Evolutionary conservation across 225 moss, liverwort and hornwort genomes (phyloP), one percentile per base, ranked within the genome.

Genomic region (Straminergon stramineum): DNA sequence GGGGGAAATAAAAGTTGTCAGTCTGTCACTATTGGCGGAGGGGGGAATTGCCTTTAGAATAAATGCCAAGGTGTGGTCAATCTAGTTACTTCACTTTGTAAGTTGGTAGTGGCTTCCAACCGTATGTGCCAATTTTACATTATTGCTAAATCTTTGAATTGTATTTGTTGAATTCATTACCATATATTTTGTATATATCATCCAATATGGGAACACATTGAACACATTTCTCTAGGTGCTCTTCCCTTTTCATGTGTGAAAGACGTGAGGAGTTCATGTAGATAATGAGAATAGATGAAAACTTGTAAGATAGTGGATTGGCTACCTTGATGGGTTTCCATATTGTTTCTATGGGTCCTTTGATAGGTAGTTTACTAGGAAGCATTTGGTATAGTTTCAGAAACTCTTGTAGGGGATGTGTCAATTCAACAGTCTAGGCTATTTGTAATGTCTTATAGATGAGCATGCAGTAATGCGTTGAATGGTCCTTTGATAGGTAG

Each of bases 291-390:
- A 57, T 88, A 39, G 79, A 77, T 84, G 84, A 84, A 79, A 85
- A 82, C 64, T 79, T 93, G 92, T 92, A 91, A 88, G 93, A 92
- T 93, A 93, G 92, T 92, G 93, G 86, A 88, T 88, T 91, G 86
- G 58, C 85, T 89, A 75, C 85, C 89, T 81, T 83, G 67, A 57
- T 88, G 88, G 79, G 86, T 77, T n/a, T 79, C 79, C 57, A 57
- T 3, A n/a, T 26, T 56, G 79, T 35, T 79, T 56, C 37, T n/a
- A n/a, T 79, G 24, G 11, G 26, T 23, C 34, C 23, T 55, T 79
- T 37, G 57, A 79, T 77, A 57, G n/a, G 5, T 17, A 56, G 17
- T 26, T 26, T 17, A 26, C 57, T 11, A 57, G 57, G 37, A 79
- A 79, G 79, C 56, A 53, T 56, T 23, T 79, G 11, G 26, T 56